Percentiles rank a stretch among this genome's conserved stretches.
These are phyloP conservation scores for Candida insectalens DNA, from an alignment of 805 yeast species.

Conservation along the genomic window DNA sequence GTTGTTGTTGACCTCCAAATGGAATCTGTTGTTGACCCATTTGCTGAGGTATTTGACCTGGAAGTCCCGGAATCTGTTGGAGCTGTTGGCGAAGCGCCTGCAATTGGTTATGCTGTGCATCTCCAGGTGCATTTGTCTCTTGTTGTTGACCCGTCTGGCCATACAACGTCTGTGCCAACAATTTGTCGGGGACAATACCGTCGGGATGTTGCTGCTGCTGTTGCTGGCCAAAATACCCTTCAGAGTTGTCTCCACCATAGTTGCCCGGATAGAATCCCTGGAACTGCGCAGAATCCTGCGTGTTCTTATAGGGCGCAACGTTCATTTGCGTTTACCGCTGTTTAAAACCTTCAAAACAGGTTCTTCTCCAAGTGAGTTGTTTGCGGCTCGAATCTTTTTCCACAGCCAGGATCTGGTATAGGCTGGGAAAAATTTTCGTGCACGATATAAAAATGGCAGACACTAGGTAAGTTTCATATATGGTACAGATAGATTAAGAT, in stretches of 20 bases:
- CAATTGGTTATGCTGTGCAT: slow-evolving; percentile 9
- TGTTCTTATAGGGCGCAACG: slow-evolving; percentile 2
- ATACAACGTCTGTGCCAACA: slow-evolving; percentile 30
- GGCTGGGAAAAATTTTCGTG: background rate
- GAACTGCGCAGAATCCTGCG: slow-evolving; percentile 8
- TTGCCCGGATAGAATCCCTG: too few species aligned
- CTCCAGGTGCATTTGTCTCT: slow-evolving; percentile 16
- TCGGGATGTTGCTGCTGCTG: slow-evolving; percentile 7
- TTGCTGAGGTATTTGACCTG: slow-evolving; percentile 11
- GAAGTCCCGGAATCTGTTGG: slow-evolving; percentile 10
- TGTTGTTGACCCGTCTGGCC: slow-evolving; percentile 25
- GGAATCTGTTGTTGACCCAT: slow-evolving; percentile 17
- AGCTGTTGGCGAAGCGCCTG: slow-evolving; percentile 11
- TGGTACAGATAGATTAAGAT: too few species aligned
- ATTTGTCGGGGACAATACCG: slow-evolving; percentile 21
- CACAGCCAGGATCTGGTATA: too few species aligned
- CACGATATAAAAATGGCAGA: background rate
- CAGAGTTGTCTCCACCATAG: too few species aligned
- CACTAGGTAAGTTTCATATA: background rate
- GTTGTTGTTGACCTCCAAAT: slow-evolving; percentile 19
- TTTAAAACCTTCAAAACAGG: too few species aligned
- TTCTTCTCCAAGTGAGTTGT: too few species aligned
- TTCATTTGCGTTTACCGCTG: too few species aligned
- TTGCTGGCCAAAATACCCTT: slow-evolving; percentile 3
- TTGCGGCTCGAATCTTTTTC: too few species aligned